These are phyloP conservation scores for Solanum hybrid DNA, from an alignment of 305 asterid species.

Conservation along the genomic window DNA sequence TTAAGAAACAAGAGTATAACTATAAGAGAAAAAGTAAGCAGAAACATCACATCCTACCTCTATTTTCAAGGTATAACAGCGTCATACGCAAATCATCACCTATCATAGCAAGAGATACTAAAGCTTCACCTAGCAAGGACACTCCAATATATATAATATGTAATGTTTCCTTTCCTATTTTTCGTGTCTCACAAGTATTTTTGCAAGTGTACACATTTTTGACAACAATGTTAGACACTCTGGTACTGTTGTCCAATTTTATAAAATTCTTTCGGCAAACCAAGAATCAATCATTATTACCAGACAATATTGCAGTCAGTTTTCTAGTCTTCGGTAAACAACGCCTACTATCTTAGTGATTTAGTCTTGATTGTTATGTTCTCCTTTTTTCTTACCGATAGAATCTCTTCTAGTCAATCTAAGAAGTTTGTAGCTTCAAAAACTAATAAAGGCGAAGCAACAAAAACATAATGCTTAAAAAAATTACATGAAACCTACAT, in stretches of 20 bases:
- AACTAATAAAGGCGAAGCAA: too few relatives aligned
- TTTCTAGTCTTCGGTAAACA: constrained; percentile 71
- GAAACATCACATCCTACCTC: constrained; percentile 40
- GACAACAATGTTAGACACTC: constrained; percentile 58
- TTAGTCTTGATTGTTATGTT: constrained; percentile 32
- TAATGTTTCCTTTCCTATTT: neutral
- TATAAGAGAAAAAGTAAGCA: neutral
- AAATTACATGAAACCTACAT: too few relatives aligned
- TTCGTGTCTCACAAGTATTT: neutral
- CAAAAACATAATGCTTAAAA: neutral
- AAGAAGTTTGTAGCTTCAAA: too few relatives aligned
- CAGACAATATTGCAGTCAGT: constrained; percentile 54
- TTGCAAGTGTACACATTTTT: constrained; percentile 55
- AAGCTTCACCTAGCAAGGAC: constrained; percentile 65
- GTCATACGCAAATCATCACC: constrained; percentile 73
- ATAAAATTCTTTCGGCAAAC: constrained; percentile 21
- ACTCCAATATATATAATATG: neutral
- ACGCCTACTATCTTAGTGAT: constrained; percentile 4
- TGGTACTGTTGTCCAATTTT: constrained; percentile 68
- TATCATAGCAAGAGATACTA: constrained; percentile 83
- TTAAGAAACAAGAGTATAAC: neutral
- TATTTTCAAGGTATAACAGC: constrained; percentile 77
- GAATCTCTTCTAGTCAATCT: too few relatives aligned
- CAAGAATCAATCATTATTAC: constrained; percentile 41
- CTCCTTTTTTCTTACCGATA: constrained; percentile 52